Conservation (phyloP, 2,329 filamentous ascomycete species). For the Xylariales sp. region DNA sequence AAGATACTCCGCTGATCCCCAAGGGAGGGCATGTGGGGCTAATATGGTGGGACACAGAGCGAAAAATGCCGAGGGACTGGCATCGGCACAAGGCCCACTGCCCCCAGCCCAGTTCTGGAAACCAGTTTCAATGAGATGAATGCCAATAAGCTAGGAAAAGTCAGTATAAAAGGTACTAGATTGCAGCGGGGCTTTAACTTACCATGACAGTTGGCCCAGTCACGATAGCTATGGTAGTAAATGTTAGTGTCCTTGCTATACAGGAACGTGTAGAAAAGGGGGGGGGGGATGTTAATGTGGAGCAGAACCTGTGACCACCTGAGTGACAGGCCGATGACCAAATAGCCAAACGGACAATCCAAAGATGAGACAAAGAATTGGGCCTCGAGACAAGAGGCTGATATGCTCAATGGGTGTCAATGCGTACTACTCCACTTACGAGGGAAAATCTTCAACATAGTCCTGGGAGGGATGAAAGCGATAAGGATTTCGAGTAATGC, state of each 20-base stretch:
- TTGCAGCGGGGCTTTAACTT: neutral
- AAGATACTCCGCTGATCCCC: constrained; percentile 75
- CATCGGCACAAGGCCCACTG: constrained; percentile 51
- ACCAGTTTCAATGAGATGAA: constrained; percentile 65
- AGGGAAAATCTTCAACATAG: constrained; percentile 70
- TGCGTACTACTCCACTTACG: too few species aligned
- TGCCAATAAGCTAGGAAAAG: constrained; percentile 56
- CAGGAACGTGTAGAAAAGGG: too few species aligned
- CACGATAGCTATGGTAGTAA: constrained; percentile 48
- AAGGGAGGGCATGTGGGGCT: constrained; percentile 68
- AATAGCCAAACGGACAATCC: too few species aligned
- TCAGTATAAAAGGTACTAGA: neutral
- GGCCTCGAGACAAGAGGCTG: too few species aligned
- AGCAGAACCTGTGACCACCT: too few species aligned
- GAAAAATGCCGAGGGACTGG: constrained; percentile 51
- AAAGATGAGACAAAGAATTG: too few species aligned
- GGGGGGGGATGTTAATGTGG: too few species aligned
- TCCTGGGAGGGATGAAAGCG: constrained; percentile 66
- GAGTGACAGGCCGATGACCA: too few species aligned
- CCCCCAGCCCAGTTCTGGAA: constrained; percentile 78
- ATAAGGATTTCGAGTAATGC: constrained; percentile 67
- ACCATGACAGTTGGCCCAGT: constrained; percentile 56
- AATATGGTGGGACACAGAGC: constrained; percentile 60
- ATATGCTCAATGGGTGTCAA: too few species aligned
- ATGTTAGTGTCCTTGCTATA: too few species aligned